These are phyloP conservation scores for Rhizoctonia solani DNA, from an alignment of 1,284 basidiomycete genomes.

Conservation along the genomic window DNA sequence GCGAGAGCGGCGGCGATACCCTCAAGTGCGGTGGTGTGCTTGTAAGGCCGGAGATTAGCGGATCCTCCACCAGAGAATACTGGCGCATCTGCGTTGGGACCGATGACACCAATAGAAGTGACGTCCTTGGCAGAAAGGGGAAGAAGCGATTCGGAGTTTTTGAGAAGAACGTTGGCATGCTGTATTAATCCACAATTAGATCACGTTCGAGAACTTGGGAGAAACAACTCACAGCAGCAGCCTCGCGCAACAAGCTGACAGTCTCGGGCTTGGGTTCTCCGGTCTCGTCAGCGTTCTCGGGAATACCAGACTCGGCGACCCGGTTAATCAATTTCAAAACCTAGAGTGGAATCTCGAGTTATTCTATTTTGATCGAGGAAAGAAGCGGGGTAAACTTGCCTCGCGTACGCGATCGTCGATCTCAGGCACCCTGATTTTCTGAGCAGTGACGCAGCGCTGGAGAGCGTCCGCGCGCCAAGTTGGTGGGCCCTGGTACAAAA, in stretches of 20 bases:
- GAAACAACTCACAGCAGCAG: conserved; percentile 48
- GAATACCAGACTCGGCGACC: conserved; percentile 40
- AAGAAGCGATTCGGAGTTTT: conserved; percentile 53
- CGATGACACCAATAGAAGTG: conserved; percentile 59
- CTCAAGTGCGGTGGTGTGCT: conserved; percentile 53
- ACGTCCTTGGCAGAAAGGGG: conserved; percentile 46
- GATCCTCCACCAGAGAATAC: conserved; percentile 60
- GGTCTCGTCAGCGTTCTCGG: conserved; percentile 39
- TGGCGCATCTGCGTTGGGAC: conserved; percentile 58
- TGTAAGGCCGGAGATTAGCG: conserved; percentile 55
- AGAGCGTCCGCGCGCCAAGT: conserved; percentile 56
- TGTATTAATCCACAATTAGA: background rate
- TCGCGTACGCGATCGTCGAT: conserved; percentile 44
- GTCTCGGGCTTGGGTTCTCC: conserved; percentile 45
- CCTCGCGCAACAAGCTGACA: conserved; percentile 51
- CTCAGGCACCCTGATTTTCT: conserved; percentile 42
- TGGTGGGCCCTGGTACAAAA: conserved; percentile 47
- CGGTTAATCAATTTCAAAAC: conserved; percentile 31
- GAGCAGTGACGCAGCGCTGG: conserved; percentile 48
- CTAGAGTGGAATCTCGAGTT: background rate
- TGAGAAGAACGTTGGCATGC: conserved; percentile 54
- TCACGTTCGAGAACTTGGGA: background rate
- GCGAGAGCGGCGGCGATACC: conserved; percentile 53
- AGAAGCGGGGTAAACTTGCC: conserved; percentile 43
- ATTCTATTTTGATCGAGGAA: conserved; percentile 35